Conservation (phyloP, 306 rosid species). For the Quercus parvula region DNA sequence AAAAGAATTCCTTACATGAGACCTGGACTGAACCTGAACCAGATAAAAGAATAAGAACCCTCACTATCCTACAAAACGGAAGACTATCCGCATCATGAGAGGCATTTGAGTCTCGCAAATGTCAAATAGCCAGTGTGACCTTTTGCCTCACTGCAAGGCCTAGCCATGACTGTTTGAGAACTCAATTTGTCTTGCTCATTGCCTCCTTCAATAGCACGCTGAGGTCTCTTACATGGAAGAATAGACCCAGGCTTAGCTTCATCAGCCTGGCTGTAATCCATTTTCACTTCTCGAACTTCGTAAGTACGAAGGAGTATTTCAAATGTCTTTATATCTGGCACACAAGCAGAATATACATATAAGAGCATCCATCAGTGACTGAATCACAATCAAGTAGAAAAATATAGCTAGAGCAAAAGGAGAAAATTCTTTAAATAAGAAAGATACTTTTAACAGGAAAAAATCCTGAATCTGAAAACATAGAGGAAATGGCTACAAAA, state of each 20-base stretch:
- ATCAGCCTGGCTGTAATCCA: slow-evolving; percentile 19
- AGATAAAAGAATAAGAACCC: background rate
- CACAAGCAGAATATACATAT: background rate
- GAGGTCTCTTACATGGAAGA: slow-evolving; percentile 69
- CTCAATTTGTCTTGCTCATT: slow-evolving; percentile 25
- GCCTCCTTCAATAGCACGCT: slow-evolving; percentile 48
- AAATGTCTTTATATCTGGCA: slow-evolving; percentile 79
- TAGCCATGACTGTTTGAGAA: slow-evolving; percentile 56
- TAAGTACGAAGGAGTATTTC: slow-evolving; percentile 76
- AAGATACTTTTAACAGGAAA: background rate
- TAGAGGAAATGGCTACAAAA: background rate
- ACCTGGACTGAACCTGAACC: background rate
- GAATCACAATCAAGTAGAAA: background rate
- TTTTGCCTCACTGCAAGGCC: slow-evolving; percentile 69
- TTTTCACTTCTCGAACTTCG: slow-evolving; percentile 65
- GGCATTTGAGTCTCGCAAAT: slow-evolving; percentile 72
- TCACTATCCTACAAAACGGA: slow-evolving; percentile 8
- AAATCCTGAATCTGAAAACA: background rate
- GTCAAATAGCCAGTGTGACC: slow-evolving; percentile 96
- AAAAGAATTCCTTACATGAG: background rate
- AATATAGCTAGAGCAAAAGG: background rate
- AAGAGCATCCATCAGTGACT: slow-evolving; percentile 10
- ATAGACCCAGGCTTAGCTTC: slow-evolving; percentile 30
- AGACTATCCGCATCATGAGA: slow-evolving; percentile 24
- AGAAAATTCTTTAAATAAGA: background rate